These are phyloP conservation scores for Zygosaccharomyces sapae DNA, from an alignment of 1,139 yeast species.

Conservation along the genomic window DNA sequence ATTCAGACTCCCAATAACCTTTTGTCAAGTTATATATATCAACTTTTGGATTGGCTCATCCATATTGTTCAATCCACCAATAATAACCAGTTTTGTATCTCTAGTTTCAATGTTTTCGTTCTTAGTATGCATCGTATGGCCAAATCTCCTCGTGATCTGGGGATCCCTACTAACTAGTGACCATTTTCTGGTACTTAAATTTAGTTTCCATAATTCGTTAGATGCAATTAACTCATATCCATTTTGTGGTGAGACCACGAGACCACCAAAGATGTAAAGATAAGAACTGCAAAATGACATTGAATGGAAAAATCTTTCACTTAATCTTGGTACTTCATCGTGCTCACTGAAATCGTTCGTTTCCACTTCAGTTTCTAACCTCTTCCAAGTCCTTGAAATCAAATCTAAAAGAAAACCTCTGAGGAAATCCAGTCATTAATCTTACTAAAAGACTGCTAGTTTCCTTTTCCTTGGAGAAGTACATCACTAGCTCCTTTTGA, in stretches of 20 bases:
- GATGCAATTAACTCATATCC: conserved; percentile 43
- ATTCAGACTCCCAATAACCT: conserved; percentile 42
- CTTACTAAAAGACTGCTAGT: conserved; percentile 20
- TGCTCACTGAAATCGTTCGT: not conserved
- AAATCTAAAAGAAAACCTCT: conserved; percentile 56
- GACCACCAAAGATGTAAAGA: conserved; percentile 62
- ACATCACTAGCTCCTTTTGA: conserved; percentile 29
- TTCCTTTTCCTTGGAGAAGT: conserved; percentile 26
- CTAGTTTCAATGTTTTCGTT: conserved; percentile 42
- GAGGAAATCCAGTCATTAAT: conserved; percentile 48
- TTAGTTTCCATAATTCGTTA: conserved; percentile 67
- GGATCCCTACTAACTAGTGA: conserved; percentile 45
- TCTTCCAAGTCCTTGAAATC: conserved; percentile 53
- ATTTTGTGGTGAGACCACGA: conserved; percentile 36
- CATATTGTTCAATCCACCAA: conserved; percentile 55
- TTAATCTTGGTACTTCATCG: conserved; percentile 38
- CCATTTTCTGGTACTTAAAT: conserved; percentile 52
- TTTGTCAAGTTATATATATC: conserved; percentile 53
- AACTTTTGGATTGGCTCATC: conserved; percentile 44
- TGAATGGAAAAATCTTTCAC: conserved; percentile 58
- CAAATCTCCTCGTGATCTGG: conserved; percentile 42
- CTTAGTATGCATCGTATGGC: conserved; percentile 49
- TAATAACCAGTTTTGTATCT: conserved; percentile 53
- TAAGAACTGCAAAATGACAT: conserved; percentile 47
- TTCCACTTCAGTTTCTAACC: conserved; percentile 36